Evolutionary conservation across 495 filamentous ascomycete species (phyloP).

Genomic region (Penicillium salamii): DNA sequence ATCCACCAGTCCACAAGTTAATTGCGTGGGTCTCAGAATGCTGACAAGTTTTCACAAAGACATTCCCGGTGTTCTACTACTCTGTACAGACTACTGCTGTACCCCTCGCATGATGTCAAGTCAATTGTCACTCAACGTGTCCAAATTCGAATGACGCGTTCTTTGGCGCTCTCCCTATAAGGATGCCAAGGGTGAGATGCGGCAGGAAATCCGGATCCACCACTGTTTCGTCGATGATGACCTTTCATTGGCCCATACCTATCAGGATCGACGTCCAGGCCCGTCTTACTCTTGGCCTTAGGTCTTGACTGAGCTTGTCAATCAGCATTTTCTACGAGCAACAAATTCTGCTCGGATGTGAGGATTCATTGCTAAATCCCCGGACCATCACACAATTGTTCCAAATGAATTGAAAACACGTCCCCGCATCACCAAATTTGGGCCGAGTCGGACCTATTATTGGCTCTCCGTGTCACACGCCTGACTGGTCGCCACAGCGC

Average conservation of each 20-base stretch:
- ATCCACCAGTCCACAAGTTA: not conserved
- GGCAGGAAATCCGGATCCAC: conserved; percentile 9
- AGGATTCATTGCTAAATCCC: not conserved
- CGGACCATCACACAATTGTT: not conserved
- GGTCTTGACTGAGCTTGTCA: conserved; percentile 2
- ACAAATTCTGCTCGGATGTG: not conserved
- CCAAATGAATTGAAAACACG: too few species aligned
- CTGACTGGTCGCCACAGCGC: not conserved
- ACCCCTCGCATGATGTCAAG: conserved; percentile 14
- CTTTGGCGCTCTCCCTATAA: conserved; percentile 10
- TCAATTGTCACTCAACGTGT: not conserved
- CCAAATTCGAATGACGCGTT: conserved; percentile 16
- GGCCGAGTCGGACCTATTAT: too few species aligned
- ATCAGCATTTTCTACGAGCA: not conserved
- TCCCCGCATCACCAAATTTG: too few species aligned
- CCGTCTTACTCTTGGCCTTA: not conserved
- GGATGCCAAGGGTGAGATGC: conserved; percentile 10
- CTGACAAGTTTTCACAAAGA: not conserved
- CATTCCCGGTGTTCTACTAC: not conserved
- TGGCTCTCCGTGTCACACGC: not conserved
- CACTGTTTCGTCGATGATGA: conserved; percentile 7
- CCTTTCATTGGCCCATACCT: conserved; percentile 6
- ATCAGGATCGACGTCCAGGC: conserved; percentile 10
- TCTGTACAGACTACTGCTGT: too few species aligned
- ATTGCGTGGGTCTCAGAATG: conserved; percentile 1